Evolutionary conservation across 73 alveolate genomes (phyloP).

Genomic region (Breviolum minutum): DNA sequence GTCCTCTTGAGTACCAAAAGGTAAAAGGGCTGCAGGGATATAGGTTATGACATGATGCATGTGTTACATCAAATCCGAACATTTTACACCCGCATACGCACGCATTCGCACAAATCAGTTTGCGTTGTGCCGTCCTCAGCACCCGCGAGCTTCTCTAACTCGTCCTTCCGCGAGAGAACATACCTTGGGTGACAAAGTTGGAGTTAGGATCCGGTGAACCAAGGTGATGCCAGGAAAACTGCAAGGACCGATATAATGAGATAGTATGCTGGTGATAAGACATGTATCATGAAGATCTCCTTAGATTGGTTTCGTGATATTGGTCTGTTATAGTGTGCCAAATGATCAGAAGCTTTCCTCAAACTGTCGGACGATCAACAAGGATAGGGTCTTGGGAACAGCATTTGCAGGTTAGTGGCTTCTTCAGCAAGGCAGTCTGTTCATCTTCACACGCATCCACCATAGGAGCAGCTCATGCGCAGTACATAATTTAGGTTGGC

Average conservation of each 20-base stretch:
- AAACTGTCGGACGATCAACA: not conserved
- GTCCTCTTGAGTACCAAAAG: too few species aligned
- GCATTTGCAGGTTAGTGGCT: not conserved
- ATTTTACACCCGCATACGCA: too few species aligned
- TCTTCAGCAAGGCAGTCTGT: constrained; percentile 70
- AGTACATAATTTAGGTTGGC: not conserved
- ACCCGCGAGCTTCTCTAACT: constrained; percentile 42
- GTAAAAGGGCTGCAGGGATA: too few species aligned
- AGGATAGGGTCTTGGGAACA: not conserved
- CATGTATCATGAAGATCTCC: not conserved
- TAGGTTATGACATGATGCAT: too few species aligned
- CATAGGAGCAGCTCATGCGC: not conserved
- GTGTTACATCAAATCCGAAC: too few species aligned
- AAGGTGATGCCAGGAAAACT: not conserved
- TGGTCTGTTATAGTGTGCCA: not conserved
- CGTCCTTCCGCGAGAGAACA: constrained; percentile 63
- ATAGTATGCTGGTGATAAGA: not conserved
- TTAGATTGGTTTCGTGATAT: not conserved
- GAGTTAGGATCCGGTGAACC: too few species aligned
- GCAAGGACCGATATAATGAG: not conserved
- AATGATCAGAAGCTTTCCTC: too few species aligned
- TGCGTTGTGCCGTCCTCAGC: constrained; percentile 21
- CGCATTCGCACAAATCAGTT: too few species aligned
- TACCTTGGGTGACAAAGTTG: too few species aligned
- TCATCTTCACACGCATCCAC: constrained; percentile 95